These are phyloP conservation scores for Globisporangium parvum DNA, from an alignment of 352 stramenopile genomes.

Conservation along the genomic window DNA sequence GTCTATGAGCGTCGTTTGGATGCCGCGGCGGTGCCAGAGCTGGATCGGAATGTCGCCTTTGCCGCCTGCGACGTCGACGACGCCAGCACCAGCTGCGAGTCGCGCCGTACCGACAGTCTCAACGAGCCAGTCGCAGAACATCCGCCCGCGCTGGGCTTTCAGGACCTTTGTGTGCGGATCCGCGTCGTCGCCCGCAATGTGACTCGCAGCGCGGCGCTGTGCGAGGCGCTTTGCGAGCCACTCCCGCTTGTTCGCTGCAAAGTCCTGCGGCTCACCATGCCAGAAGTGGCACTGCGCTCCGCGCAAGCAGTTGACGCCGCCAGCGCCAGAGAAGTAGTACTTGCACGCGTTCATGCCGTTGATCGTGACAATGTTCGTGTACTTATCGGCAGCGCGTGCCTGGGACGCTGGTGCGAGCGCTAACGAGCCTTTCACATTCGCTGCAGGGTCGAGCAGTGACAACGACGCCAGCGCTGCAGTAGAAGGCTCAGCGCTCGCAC, in stretches of 20 bases:
- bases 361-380: constrained; percentile 81
- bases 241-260: constrained; percentile 49
- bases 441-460: background rate
- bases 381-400: constrained; percentile 39
- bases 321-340: constrained; percentile 76
- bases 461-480: background rate
- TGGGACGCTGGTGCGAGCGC: constrained; percentile 47
- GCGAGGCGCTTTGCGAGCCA: constrained; percentile 64
- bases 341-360: constrained; percentile 81
- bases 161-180: constrained; percentile 64
- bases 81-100: constrained; percentile 48
- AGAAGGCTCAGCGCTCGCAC: background rate
- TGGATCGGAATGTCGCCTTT: constrained; percentile 86
- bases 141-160: constrained; percentile 65
- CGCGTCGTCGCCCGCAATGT: constrained; percentile 47
- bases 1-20: constrained; percentile 81
- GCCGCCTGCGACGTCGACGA: constrained; percentile 85
- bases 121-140: constrained; percentile 84
- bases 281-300: constrained; percentile 75
- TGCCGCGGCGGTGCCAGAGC: constrained; percentile 70
- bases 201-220: constrained; percentile 47
- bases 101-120: constrained; percentile 35
- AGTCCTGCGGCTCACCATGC: constrained; percentile 58
- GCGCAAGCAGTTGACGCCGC: constrained; percentile 53
- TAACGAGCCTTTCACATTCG: constrained; percentile 32